A percentile compares a stretch with the other conserved stretches of the same genome.
Evolutionary conservation across 257 asterid genomes (phyloP).

Genomic region (Petunia axillaris): DNA sequence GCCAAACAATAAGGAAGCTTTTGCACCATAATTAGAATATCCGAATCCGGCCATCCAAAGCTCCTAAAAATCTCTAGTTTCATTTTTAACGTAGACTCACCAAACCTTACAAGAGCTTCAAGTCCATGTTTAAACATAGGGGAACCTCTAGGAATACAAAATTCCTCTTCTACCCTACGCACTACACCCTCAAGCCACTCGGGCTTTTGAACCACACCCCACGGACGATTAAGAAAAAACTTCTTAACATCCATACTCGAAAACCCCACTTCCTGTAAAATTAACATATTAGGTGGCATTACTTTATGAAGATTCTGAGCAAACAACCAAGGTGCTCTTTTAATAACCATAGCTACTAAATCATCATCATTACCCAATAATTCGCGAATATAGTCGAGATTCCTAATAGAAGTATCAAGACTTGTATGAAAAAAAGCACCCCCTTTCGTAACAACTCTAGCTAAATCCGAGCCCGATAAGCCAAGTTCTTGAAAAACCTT

Average conservation of each 20-base stretch:
- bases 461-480: conserved; percentile 19
- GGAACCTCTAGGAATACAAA: conserved; percentile 28
- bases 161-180: conserved; percentile 27
- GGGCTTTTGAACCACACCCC: neutral
- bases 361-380: conserved; percentile 26
- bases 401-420: conserved; percentile 19
- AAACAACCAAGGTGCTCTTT: conserved; percentile 13
- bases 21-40: conserved; percentile 16
- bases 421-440: neutral
- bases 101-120: neutral
- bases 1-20: neutral
- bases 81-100: neutral
- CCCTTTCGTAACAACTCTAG: neutral
- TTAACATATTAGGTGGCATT: neutral
- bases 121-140: conserved; percentile 31
- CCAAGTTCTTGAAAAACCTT: conserved; percentile 27
- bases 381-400: conserved; percentile 24
- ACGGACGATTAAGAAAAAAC: neutral
- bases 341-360: neutral
- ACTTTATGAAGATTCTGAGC: neutral
- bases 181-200: conserved; percentile 13
- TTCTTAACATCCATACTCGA: neutral
- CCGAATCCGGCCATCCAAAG: conserved; percentile 27
- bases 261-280: conserved; percentile 23
- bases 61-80: conserved; percentile 31